These are phyloP conservation scores for Fraxinus sp. DNA, from an alignment of 305 asterid species.

Conservation along the genomic window DNA sequence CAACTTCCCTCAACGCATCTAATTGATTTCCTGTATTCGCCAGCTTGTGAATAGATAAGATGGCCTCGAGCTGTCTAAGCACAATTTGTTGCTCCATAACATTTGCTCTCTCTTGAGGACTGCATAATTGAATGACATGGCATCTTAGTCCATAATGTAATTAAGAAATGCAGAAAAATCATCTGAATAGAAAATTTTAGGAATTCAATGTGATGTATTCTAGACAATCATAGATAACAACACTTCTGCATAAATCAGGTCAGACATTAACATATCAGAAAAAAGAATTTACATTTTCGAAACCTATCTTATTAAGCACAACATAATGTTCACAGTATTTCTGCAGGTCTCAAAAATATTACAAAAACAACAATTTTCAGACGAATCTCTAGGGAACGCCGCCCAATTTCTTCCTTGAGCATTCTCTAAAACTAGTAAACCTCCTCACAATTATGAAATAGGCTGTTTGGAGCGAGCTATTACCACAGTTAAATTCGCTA, in stretches of 20 bases:
- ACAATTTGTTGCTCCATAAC: constrained; percentile 84
- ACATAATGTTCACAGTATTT: background rate
- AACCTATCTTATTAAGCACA: background rate
- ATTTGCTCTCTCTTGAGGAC: constrained; percentile 83
- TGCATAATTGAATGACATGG: constrained; percentile 30
- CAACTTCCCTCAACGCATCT: constrained; percentile 86
- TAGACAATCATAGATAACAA: background rate
- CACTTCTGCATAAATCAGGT: background rate
- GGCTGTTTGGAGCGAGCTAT: background rate
- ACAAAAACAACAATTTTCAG: background rate
- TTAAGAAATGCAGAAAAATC: background rate
- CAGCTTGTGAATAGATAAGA: constrained; percentile 70
- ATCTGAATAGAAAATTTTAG: background rate
- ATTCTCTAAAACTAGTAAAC: background rate
- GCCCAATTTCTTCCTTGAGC: background rate
- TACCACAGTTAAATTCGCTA: background rate
- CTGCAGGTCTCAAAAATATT: background rate
- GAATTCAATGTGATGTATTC: background rate
- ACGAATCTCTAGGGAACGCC: background rate
- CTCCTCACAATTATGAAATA: background rate
- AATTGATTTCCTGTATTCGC: constrained; percentile 62
- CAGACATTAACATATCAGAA: background rate
- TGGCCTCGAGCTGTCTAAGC: constrained; percentile 87
- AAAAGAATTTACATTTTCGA: background rate
- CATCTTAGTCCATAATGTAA: background rate